Conservation (phyloP, 345 rosid genomes). For the Citrus cavaleriei region DNA sequence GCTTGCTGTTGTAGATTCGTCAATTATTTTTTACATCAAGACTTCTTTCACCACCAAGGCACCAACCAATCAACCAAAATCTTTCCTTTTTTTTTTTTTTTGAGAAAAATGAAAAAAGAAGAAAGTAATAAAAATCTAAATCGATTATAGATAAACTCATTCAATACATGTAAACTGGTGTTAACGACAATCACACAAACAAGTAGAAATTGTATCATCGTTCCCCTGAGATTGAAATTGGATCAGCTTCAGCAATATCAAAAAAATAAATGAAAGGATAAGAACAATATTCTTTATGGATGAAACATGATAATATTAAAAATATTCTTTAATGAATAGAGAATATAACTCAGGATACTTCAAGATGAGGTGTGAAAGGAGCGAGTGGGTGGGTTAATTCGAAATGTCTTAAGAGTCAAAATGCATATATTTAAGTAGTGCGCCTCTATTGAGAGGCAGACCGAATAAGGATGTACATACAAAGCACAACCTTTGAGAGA, state of each 20-base stretch:
- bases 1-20: background rate
- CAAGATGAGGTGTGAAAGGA: no score
- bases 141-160: background rate
- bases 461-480: slow-evolving; percentile 10
- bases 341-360: background rate
- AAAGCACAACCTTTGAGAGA: background rate
- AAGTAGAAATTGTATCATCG: background rate
- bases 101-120: no score
- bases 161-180: background rate
- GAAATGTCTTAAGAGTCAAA: background rate
- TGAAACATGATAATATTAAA: no score
- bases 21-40: no score
- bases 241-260: background rate
- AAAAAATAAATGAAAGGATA: no score
- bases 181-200: no score
- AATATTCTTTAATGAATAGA: background rate
- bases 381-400: no score
- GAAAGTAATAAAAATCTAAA: background rate
- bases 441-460: background rate
- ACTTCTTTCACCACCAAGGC: no score
- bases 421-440: background rate
- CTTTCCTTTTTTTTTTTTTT: no score
- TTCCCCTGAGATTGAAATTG: background rate
- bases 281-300: no score
- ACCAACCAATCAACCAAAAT: no score